Evolutionary conservation across 345 rosid species (phyloP).

Genomic region (Reutealis trisperma): DNA sequence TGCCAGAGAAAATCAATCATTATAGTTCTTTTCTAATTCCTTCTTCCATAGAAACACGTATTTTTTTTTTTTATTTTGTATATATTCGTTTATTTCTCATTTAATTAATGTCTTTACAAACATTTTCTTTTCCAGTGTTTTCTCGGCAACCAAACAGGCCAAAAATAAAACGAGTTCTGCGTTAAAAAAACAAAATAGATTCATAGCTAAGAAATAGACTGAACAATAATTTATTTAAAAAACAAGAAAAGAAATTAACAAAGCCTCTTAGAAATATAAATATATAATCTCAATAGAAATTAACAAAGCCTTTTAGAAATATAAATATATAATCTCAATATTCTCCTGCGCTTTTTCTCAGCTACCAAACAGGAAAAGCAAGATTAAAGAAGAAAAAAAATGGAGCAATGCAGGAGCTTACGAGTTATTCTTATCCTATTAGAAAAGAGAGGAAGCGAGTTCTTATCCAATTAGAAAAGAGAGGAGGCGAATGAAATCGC

Average conservation of each 20-base stretch:
- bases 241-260: too few species aligned
- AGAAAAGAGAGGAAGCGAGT: too few species aligned
- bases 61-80: background rate
- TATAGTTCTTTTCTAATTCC: too few species aligned
- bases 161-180: background rate
- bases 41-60: too few species aligned
- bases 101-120: background rate
- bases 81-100: background rate
- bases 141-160: slow-evolving; percentile 19
- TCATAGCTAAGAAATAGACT: too few species aligned
- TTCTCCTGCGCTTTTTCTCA: background rate
- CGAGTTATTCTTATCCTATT: background rate
- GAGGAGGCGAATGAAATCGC: background rate
- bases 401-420: background rate
- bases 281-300: background rate
- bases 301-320: background rate
- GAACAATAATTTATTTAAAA: background rate
- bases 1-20: background rate
- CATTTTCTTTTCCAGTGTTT: background rate
- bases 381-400: background rate
- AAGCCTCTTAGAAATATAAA: background rate
- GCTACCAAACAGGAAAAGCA: background rate
- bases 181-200: too few species aligned
- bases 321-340: background rate
- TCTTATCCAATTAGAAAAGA: background rate